A percentile compares a stretch with the other conserved stretches of the same genome.
phyloP scores from a whole-genome alignment of 805 yeast species.

The Candida cerambycidarum region DNA sequence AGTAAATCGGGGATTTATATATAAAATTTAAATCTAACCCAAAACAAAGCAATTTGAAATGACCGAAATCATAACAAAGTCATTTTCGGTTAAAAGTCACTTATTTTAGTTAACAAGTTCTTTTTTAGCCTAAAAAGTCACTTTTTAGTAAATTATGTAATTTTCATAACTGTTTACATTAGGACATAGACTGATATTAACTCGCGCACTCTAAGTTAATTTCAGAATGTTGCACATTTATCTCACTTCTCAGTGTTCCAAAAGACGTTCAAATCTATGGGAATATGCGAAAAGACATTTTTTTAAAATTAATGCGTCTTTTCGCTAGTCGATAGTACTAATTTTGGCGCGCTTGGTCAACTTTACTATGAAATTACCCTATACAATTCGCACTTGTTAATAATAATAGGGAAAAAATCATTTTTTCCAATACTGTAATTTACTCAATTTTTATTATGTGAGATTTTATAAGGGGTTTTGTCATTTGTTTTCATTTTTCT shows the following conservation, averaged over 20 bases:
- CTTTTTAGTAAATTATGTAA: slow-evolving; percentile 1
- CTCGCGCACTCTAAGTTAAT: slow-evolving; percentile 2
- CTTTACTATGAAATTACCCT: slow-evolving; percentile 3
- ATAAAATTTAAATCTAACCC: slow-evolving; percentile 99
- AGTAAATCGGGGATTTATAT: slow-evolving; percentile 99
- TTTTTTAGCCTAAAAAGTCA: slow-evolving; percentile 4
- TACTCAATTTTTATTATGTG: slow-evolving; percentile 7
- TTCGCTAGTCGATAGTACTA: neutral
- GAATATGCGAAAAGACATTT: slow-evolving; percentile 1
- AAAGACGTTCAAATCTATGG: neutral
- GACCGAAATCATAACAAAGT: slow-evolving; percentile 77
- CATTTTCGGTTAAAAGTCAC: slow-evolving; percentile 4
- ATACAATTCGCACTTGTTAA: slow-evolving; percentile 7
- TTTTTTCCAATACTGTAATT: slow-evolving; percentile 8
- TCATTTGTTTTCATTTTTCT: slow-evolving; percentile 4
- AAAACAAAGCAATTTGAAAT: slow-evolving; percentile 99
- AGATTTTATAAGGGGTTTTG: slow-evolving; percentile 7
- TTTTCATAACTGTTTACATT: slow-evolving; percentile 1
- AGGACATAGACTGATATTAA: neutral
- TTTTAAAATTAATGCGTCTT: slow-evolving; percentile 4
- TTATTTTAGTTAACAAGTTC: neutral
- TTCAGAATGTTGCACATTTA: neutral
- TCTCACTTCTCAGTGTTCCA: neutral
- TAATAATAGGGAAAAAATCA: slow-evolving; percentile 3
- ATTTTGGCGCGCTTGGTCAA: neutral